Conservation (phyloP, 2,329 filamentous ascomycete genomes). For the Colletotrichum orbiculare region DNA sequence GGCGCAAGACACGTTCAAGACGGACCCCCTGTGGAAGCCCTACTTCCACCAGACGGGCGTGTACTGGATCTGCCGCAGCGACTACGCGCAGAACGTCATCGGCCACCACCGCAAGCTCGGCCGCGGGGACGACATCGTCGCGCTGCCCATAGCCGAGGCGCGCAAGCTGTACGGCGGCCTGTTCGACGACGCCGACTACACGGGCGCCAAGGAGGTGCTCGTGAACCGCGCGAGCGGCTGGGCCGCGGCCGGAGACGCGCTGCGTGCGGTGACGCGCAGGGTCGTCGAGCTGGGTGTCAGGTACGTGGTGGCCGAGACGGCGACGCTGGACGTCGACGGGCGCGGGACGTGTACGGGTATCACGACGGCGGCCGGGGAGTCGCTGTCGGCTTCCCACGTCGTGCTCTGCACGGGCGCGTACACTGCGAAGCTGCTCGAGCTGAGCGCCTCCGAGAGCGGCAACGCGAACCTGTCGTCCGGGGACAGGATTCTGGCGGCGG, state of each 20-base stretch:
- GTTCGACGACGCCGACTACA: constrained; percentile 70
- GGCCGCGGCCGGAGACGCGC: constrained; percentile 69
- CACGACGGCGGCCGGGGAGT: constrained; percentile 54
- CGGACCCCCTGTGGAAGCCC: constrained; percentile 64
- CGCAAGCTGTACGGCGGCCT: constrained; percentile 66
- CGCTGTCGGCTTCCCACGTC: constrained; percentile 60
- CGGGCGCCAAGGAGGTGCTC: constrained; percentile 67
- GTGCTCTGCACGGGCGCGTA: constrained; percentile 68
- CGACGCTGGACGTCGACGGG: constrained; percentile 54
- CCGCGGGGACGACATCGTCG: constrained; percentile 51
- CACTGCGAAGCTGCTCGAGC: constrained; percentile 65
- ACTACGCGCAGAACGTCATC: constrained; percentile 62
- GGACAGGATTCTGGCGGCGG: constrained; percentile 66
- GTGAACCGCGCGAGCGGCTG: constrained; percentile 72
- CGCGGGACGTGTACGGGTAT: constrained; percentile 61
- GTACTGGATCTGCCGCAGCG: constrained; percentile 64
- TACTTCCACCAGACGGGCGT: constrained; percentile 71
- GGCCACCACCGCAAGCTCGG: constrained; percentile 62
- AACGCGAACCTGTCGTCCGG: constrained; percentile 61
- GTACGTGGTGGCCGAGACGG: constrained; percentile 66
- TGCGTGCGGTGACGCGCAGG: constrained; percentile 64
- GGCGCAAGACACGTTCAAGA: constrained; percentile 70
- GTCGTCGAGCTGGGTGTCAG: constrained; percentile 66
- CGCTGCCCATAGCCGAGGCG: constrained; percentile 57
- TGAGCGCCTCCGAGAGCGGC: constrained; percentile 60